These are phyloP conservation scores for Amanita jacksonii DNA, from an alignment of 768 basidiomycete species.

Conservation along the genomic window DNA sequence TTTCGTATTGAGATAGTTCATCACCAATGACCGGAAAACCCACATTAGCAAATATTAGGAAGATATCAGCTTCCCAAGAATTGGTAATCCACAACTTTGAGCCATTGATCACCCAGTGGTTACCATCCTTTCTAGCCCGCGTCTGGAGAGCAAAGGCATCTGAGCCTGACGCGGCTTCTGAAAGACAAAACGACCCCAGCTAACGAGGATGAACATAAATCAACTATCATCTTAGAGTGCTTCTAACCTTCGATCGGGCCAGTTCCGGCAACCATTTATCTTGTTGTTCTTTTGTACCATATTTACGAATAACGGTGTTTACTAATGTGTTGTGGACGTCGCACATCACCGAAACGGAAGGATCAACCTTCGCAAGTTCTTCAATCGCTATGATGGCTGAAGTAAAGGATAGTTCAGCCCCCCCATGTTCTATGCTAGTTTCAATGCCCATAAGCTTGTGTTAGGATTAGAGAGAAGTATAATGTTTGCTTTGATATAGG, in stretches of 20 bases:
- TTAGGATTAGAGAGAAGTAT: constrained; percentile 3
- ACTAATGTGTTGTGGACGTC: constrained; percentile 99
- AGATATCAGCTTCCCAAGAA: constrained; percentile 83
- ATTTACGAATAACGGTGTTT: constrained; percentile 85
- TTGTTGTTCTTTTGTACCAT: constrained; percentile 78
- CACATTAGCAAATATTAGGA: constrained; percentile 93
- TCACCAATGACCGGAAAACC: constrained; percentile 13
- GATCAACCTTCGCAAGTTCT: constrained; percentile 93
- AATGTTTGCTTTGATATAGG: constrained; percentile 8
- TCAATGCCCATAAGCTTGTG: constrained; percentile 94
- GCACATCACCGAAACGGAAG: constrained; percentile 91
- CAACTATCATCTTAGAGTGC: background rate
- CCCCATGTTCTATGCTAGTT: constrained; percentile 73
- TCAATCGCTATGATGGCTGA: constrained; percentile 95
- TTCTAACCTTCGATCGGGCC: constrained; percentile 58
- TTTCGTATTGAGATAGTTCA: background rate
- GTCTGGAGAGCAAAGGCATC: constrained; percentile 97
- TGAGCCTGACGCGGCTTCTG: constrained; percentile 87
- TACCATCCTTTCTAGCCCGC: constrained; percentile 80
- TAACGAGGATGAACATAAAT: constrained; percentile 22
- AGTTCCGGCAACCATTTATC: constrained; percentile 85
- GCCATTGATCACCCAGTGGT: constrained; percentile 85
- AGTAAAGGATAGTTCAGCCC: constrained; percentile 87
- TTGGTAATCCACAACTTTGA: constrained; percentile 99
- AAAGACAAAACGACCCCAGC: constrained; percentile 95